Conservation (phyloP, 768 basidiomycete genomes). For the Mycena galericulata region DNA sequence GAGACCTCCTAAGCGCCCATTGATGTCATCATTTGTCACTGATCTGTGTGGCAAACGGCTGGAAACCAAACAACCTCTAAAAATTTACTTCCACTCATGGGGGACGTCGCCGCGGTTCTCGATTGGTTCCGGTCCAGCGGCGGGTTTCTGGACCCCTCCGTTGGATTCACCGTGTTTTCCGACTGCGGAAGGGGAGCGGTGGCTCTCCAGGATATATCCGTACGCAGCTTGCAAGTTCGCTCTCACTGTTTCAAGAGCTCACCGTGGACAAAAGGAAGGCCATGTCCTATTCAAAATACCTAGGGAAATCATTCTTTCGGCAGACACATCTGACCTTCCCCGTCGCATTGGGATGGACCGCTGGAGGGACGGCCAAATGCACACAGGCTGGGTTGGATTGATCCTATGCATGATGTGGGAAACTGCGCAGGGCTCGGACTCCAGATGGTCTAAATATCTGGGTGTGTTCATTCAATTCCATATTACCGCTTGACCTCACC, state of each 20-base stretch:
- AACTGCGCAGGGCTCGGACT: constrained; percentile 67
- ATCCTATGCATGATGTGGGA: constrained; percentile 99
- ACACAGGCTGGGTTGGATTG: constrained; percentile 85
- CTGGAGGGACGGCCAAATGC: constrained; percentile 73
- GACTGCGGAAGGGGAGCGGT: constrained; percentile 80
- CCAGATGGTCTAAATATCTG: constrained; percentile 81
- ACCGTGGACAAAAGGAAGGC: constrained; percentile 64
- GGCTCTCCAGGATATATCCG: constrained; percentile 80
- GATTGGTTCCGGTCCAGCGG: constrained; percentile 69
- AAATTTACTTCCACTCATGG: constrained; percentile 3
- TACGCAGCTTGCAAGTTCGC: constrained; percentile 45
- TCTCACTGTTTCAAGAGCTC: neutral
- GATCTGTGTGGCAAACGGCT: neutral
- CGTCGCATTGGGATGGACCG: constrained; percentile 65
- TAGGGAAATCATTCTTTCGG: constrained; percentile 79
- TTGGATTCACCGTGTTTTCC: constrained; percentile 62
- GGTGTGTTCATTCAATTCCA: constrained; percentile 54
- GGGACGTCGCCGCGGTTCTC: constrained; percentile 50
- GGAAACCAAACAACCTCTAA: neutral
- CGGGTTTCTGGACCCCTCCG: constrained; percentile 62
- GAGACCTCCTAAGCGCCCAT: neutral
- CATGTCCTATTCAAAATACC: constrained; percentile 87
- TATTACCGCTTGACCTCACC: neutral
- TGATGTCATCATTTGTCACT: constrained; percentile 6
- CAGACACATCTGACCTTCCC: constrained; percentile 78